A percentile compares a stretch with the other conserved stretches of the same genome.
Evolutionary conservation across 2,329 filamentous ascomycete genomes (phyloP).

Genomic region (Aspergillus sp.): DNA sequence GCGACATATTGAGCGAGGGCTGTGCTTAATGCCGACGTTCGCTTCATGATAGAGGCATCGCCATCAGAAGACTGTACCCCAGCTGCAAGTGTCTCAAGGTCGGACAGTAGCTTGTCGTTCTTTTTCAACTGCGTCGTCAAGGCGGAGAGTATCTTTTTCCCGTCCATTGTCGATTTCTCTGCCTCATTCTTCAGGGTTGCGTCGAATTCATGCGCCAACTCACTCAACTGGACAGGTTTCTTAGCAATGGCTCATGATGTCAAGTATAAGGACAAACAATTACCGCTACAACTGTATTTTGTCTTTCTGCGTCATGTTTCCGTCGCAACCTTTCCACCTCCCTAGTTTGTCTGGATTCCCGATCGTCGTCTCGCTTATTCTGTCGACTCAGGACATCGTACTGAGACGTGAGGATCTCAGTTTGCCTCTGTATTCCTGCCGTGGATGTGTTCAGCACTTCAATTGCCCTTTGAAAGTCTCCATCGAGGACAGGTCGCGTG

Average conservation of each 20-base stretch:
- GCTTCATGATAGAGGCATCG: conserved; percentile 29
- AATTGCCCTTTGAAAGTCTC: conserved; percentile 39
- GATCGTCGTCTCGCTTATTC: conserved; percentile 22
- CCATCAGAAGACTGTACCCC: conserved; percentile 29
- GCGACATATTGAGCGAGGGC: conserved; percentile 33
- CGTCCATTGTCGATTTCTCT: conserved; percentile 32
- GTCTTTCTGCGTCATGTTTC: conserved; percentile 37
- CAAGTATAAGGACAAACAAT: not conserved
- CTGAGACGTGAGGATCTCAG: conserved; percentile 32
- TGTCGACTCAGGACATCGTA: conserved; percentile 30
- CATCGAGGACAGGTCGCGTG: conserved; percentile 40
- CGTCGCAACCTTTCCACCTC: conserved; percentile 32
- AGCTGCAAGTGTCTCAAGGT: conserved; percentile 31
- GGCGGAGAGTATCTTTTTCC: conserved; percentile 33
- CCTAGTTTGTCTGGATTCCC: conserved; percentile 24
- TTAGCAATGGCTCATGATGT: conserved; percentile 13
- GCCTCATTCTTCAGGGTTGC: conserved; percentile 28
- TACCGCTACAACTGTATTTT: conserved; percentile 36
- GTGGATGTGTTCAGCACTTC: conserved; percentile 39
- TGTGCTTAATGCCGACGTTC: conserved; percentile 28
- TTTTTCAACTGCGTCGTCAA: conserved; percentile 36
- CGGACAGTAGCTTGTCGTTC: conserved; percentile 35
- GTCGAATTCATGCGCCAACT: conserved; percentile 36
- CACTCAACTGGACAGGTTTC: conserved; percentile 30
- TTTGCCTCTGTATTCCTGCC: conserved; percentile 34